Percentiles rank a stretch among this genome's conserved stretches.
Evolutionary conservation across 805 yeast genomes (phyloP).

Genomic region (Myxozyma geophila): DNA sequence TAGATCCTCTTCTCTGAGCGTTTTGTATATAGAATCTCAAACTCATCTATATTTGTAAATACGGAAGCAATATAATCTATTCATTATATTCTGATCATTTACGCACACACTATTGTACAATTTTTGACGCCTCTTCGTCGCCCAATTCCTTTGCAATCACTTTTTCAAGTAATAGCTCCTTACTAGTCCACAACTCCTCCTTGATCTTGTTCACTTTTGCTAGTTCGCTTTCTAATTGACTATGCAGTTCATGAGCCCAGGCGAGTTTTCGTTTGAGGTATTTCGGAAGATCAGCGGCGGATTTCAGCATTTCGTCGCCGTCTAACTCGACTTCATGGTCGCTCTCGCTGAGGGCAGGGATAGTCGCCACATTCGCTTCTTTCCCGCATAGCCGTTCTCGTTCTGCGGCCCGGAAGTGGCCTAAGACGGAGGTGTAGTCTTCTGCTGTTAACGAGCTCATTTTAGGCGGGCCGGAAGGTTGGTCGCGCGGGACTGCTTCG

Average conservation of each 20-base stretch:
- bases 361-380: not conserved
- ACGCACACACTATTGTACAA: conserved; percentile 24
- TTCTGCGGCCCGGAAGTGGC: conserved; percentile 6
- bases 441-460: conserved; percentile 18
- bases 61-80: not conserved
- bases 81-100: not conserved
- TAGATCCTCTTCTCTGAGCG: too few species aligned
- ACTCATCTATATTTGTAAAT: not conserved
- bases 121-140: conserved; percentile 33
- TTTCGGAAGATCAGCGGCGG: conserved; percentile 25
- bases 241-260: conserved; percentile 44
- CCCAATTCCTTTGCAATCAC: conserved; percentile 39
- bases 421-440: conserved; percentile 16
- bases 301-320: conserved; percentile 21
- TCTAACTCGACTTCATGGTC: conserved; percentile 29
- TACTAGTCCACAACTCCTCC: conserved; percentile 43
- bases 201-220: conserved; percentile 33
- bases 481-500: conserved; percentile 11
- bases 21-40: not conserved
- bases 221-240: conserved; percentile 39
- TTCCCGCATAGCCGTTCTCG: not conserved
- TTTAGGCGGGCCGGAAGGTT: conserved; percentile 18
- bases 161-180: conserved; percentile 45
- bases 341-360: conserved; percentile 5
- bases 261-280: conserved; percentile 41